Evolutionary conservation across 495 filamentous ascomycete species (phyloP).

Genomic region (Penicillium atrosanguineum): DNA sequence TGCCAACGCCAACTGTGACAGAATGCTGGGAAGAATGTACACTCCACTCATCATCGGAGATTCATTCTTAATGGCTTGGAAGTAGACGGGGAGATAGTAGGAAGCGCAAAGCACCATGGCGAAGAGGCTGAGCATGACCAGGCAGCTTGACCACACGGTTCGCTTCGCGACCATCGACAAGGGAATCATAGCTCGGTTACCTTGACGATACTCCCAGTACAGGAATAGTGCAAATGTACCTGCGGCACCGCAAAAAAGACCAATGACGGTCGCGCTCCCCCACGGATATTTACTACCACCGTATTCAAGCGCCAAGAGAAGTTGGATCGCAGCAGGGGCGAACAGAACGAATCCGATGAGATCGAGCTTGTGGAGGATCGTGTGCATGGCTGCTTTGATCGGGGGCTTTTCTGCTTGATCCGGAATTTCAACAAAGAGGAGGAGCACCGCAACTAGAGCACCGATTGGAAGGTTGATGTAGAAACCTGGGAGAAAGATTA

Average conservation of each 20-base stretch:
- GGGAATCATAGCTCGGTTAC: slow-evolving; percentile 53
- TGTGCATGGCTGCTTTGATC: slow-evolving; percentile 27
- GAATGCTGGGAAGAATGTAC: slow-evolving; percentile 41
- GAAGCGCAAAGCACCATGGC: slow-evolving; percentile 21
- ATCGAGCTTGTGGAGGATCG: slow-evolving; percentile 36
- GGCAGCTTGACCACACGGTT: slow-evolving; percentile 32
- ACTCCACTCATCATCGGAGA: slow-evolving; percentile 37
- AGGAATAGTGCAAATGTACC: slow-evolving; percentile 42
- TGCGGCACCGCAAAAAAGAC: slow-evolving; percentile 50
- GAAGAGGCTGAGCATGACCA: slow-evolving; percentile 21
- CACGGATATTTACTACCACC: slow-evolving; percentile 41
- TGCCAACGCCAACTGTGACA: slow-evolving; percentile 47
- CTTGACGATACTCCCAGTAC: slow-evolving; percentile 45
- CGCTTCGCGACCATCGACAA: slow-evolving; percentile 28
- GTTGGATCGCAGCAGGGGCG: slow-evolving; percentile 41
- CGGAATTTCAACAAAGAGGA: slow-evolving; percentile 50
- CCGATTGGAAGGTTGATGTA: slow-evolving; percentile 66
- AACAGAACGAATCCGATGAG: slow-evolving; percentile 46
- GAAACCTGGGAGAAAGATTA: slow-evolving; percentile 45
- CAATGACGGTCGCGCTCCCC: slow-evolving; percentile 45
- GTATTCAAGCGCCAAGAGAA: slow-evolving; percentile 52
- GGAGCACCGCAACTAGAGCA: slow-evolving; percentile 42
- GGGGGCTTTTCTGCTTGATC: slow-evolving; percentile 39
- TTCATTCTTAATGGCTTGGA: slow-evolving; percentile 32
- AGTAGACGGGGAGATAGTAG: slow-evolving; percentile 43